These are phyloP conservation scores for Tolypocladium guangdongense DNA, from an alignment of 2,329 filamentous ascomycete species.

Conservation along the genomic window DNA sequence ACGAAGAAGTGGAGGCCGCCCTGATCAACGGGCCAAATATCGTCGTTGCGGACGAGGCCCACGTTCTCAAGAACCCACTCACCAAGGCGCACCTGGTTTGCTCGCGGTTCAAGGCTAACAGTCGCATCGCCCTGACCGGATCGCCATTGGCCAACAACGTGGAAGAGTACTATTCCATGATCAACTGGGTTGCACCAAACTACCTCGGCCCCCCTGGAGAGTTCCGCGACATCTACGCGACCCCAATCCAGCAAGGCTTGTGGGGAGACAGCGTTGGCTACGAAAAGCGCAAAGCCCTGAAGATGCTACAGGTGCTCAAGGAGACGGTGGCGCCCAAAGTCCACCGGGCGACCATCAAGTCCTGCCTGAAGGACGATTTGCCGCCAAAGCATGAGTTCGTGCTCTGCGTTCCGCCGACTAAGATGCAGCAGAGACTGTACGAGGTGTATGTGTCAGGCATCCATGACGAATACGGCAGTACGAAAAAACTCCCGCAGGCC, in stretches of 20 bases:
- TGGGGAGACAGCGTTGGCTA: constrained; percentile 47
- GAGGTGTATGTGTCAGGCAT: constrained; percentile 26
- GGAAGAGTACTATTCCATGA: constrained; percentile 74
- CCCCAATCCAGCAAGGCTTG: constrained; percentile 63
- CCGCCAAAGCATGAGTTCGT: constrained; percentile 75
- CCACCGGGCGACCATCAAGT: constrained; percentile 57
- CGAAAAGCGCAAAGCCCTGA: constrained; percentile 50
- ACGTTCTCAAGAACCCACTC: constrained; percentile 58
- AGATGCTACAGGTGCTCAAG: constrained; percentile 60
- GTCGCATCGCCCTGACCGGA: constrained; percentile 74
- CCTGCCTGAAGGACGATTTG: constrained; percentile 53
- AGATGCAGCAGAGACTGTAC: constrained; percentile 55
- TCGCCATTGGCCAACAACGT: constrained; percentile 81
- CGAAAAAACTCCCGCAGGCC: constrained; percentile 3
- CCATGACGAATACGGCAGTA: neutral
- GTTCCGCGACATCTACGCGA: constrained; percentile 60
- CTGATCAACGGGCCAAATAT: constrained; percentile 55
- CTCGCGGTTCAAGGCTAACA: constrained; percentile 50
- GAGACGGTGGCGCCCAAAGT: constrained; percentile 67
- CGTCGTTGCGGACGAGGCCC: constrained; percentile 78
- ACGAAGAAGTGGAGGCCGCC: constrained; percentile 26
- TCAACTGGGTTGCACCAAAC: constrained; percentile 73
- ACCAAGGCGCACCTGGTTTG: constrained; percentile 43
- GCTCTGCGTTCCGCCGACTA: constrained; percentile 59
- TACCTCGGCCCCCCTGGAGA: constrained; percentile 60